Conservation (phyloP, 257 asterid genomes). For the Jaltomata sinuosa region DNA sequence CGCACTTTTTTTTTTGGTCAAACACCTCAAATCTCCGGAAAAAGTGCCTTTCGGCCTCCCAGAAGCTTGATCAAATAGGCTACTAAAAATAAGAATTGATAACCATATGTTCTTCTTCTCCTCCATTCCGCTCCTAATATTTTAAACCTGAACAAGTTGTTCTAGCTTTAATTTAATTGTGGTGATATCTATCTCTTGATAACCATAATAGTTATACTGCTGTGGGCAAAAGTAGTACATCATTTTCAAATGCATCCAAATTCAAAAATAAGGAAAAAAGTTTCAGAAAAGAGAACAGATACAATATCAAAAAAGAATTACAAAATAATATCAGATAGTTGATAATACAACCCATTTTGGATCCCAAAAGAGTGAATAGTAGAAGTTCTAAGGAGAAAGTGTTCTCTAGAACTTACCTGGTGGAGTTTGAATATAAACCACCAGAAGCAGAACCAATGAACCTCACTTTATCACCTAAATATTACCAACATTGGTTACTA, state of each 20-base stretch:
- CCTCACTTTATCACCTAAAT: conserved; percentile 77
- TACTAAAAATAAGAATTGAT: neutral
- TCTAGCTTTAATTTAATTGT: neutral
- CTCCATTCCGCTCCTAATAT: neutral
- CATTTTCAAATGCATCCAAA: neutral
- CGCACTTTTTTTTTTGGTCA: neutral
- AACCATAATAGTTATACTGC: neutral
- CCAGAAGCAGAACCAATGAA: conserved; percentile 58
- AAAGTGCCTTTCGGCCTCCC: neutral
- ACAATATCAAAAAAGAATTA: neutral
- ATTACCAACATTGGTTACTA: conserved; percentile 9
- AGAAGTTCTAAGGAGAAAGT: neutral
- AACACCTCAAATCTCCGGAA: neutral
- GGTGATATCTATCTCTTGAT: neutral
- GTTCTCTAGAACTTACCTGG: neutral
- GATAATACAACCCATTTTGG: neutral
- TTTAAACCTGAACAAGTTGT: neutral
- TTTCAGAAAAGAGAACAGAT: neutral
- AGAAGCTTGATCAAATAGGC: neutral
- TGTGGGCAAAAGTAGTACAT: neutral
- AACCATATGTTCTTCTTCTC: neutral
- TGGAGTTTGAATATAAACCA: conserved; percentile 34
- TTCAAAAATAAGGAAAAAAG: neutral
- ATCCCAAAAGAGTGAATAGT: neutral
- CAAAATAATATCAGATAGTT: neutral